Percentiles rank a stretch among this genome's conserved stretches.
Evolutionary conservation across 2,329 filamentous ascomycete species (phyloP).

Genomic region (Penicillium sp.): DNA sequence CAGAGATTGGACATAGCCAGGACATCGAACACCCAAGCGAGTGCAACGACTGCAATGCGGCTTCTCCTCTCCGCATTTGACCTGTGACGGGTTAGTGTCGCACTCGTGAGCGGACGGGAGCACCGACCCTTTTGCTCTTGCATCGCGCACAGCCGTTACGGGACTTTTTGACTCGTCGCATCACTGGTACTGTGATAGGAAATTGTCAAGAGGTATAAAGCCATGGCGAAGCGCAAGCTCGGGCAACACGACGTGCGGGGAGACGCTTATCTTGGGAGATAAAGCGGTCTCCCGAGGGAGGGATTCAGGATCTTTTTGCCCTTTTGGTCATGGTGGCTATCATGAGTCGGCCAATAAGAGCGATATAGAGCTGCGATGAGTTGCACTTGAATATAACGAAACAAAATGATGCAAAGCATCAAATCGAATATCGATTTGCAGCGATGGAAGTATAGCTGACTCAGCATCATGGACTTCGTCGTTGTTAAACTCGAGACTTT

Average conservation of each 20-base stretch:
- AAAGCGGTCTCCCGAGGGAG: background rate
- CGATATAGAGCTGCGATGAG: background rate
- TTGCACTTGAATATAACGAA: background rate
- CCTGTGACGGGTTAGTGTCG: slow-evolving; percentile 18
- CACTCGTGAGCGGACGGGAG: background rate
- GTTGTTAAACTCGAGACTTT: background rate
- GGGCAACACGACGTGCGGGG: slow-evolving; percentile 11
- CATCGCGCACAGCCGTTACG: slow-evolving; percentile 41
- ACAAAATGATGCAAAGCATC: background rate
- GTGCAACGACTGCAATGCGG: slow-evolving; percentile 37
- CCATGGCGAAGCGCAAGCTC: slow-evolving; percentile 7
- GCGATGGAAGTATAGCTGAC: background rate
- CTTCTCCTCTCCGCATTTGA: slow-evolving; percentile 41
- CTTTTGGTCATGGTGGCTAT: slow-evolving; percentile 3
- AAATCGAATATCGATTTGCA: background rate
- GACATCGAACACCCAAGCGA: slow-evolving; percentile 36
- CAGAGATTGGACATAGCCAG: slow-evolving; percentile 36
- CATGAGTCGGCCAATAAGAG: background rate
- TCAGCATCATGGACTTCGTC: background rate
- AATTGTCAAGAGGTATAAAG: slow-evolving; percentile 3
- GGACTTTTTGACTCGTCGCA: slow-evolving; percentile 41
- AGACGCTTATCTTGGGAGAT: slow-evolving; percentile 9
- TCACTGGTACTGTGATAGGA: slow-evolving; percentile 9
- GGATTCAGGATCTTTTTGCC: slow-evolving; percentile 13
- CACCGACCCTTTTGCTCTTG: slow-evolving; percentile 38